phyloP scores from a whole-genome alignment of 2,329 filamentous ascomycete species.

The Calonectria ilicicola region DNA sequence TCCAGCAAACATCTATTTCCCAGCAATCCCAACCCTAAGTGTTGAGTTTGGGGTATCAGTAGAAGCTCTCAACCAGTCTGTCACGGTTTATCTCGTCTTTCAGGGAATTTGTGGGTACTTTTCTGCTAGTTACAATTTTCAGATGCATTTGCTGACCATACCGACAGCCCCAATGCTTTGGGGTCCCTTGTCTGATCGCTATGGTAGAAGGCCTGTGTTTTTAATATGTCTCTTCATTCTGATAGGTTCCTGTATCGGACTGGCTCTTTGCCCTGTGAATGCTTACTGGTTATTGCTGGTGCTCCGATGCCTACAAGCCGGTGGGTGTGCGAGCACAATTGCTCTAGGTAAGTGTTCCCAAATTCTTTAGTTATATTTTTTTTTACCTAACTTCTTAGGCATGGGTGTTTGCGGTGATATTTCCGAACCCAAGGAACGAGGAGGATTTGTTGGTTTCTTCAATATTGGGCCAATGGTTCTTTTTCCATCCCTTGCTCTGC shows the following conservation, averaged over 20 bases:
- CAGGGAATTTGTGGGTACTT: slow-evolving; percentile 41
- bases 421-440: slow-evolving; percentile 45
- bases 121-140: background rate
- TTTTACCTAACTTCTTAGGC: slow-evolving; percentile 17
- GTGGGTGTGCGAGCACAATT: slow-evolving; percentile 50
- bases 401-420: slow-evolving; percentile 50
- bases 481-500: background rate
- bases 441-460: slow-evolving; percentile 49
- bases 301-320: slow-evolving; percentile 46
- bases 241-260: slow-evolving; percentile 46
- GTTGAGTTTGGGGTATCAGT: slow-evolving; percentile 43
- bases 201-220: slow-evolving; percentile 46
- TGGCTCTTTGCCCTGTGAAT: slow-evolving; percentile 46
- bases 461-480: slow-evolving; percentile 47
- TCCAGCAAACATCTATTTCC: slow-evolving; percentile 51
- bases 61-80: slow-evolving; percentile 47
- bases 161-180: slow-evolving; percentile 47
- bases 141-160: background rate
- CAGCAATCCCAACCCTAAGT: slow-evolving; percentile 45
- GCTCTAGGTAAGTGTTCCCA: slow-evolving; percentile 32
- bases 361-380: too few relatives aligned
- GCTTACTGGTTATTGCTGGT: slow-evolving; percentile 49
- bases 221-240: slow-evolving; percentile 45
- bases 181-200: slow-evolving; percentile 49
- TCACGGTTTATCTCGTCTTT: slow-evolving; percentile 48